phyloP scores from a whole-genome alignment of 305 asterid species.

The Solanum hybrid region DNA sequence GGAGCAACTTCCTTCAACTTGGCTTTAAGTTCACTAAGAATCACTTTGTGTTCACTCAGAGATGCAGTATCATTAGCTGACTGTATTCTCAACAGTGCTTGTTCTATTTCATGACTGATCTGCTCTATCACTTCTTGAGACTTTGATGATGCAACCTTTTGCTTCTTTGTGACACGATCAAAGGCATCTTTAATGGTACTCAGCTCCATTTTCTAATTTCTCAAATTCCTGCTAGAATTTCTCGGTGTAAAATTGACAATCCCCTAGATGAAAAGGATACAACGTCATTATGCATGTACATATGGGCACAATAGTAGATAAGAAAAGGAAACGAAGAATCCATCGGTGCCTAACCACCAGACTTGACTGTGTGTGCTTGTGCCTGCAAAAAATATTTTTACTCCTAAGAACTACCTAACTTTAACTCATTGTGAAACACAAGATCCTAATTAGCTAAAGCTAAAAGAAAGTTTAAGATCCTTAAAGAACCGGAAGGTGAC shows the following conservation, averaged over 20 bases:
- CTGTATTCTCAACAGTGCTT: constrained; percentile 55
- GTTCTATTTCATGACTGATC: constrained; percentile 63
- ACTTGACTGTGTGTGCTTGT: background rate
- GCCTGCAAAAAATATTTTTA: background rate
- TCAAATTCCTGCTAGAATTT: constrained; percentile 15
- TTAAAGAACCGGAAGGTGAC: background rate
- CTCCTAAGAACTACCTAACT: background rate
- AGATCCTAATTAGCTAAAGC: background rate
- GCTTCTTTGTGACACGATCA: constrained; percentile 88
- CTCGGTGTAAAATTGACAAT: constrained; percentile 1
- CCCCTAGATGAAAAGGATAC: constrained; percentile 26
- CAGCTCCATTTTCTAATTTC: constrained; percentile 59
- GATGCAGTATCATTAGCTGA: constrained; percentile 34
- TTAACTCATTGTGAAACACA: background rate
- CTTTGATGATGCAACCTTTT: constrained; percentile 67
- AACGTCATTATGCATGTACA: background rate
- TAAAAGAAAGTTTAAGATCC: background rate
- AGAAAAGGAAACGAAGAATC: background rate
- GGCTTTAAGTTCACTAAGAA: constrained; percentile 53
- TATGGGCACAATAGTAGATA: background rate
- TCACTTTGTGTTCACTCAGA: constrained; percentile 34
- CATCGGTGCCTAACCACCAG: background rate
- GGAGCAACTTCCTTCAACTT: constrained; percentile 67
- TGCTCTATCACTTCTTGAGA: constrained; percentile 68
- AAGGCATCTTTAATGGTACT: constrained; percentile 78